phyloP scores from a whole-genome alignment of 306 rosid genomes.

The Albizia julibrissin region DNA sequence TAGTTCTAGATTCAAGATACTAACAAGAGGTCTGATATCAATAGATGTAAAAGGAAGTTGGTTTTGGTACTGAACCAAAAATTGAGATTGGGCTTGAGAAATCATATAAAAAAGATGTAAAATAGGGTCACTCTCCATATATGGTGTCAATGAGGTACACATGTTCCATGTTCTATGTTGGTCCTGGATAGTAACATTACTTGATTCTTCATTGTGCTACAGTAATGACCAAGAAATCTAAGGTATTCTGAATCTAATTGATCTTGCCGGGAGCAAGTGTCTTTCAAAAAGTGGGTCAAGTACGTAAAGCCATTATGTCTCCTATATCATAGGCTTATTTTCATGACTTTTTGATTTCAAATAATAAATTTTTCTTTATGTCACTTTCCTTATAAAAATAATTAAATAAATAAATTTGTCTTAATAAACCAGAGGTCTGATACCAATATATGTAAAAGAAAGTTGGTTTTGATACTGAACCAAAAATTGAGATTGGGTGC shows the following conservation, averaged over 20 bases:
- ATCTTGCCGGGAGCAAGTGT: slow-evolving; percentile 98
- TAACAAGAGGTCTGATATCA: no score
- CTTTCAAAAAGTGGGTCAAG: slow-evolving; percentile 97
- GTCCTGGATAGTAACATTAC: slow-evolving; percentile 4
- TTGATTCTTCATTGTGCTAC: slow-evolving; percentile 43
- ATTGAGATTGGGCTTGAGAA: no score
- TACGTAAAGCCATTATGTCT: slow-evolving; percentile 37
- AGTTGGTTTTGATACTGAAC: no score
- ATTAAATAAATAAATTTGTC: slow-evolving; percentile 2
- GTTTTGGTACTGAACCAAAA: no score
- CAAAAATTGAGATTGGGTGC: no score
- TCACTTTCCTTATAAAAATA: background rate
- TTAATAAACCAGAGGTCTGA: background rate
- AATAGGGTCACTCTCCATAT: slow-evolving; percentile 68
- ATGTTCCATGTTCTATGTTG: background rate
- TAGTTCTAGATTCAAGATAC: no score
- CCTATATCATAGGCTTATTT: slow-evolving; percentile 1
- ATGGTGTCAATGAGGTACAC: slow-evolving; percentile 86
- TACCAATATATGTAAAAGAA: no score
- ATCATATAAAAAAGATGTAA: no score
- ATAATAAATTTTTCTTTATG: slow-evolving; percentile 11
- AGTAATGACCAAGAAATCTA: slow-evolving; percentile 97
- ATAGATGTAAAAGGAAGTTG: no score
- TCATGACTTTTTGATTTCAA: slow-evolving; percentile 4
- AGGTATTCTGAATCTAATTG: slow-evolving; percentile 90